A percentile compares a stretch with the other conserved stretches of the same genome.
Evolutionary conservation across 1,139 yeast genomes (phyloP).

Genomic region (Spencermartinsiella ligniputridi): DNA sequence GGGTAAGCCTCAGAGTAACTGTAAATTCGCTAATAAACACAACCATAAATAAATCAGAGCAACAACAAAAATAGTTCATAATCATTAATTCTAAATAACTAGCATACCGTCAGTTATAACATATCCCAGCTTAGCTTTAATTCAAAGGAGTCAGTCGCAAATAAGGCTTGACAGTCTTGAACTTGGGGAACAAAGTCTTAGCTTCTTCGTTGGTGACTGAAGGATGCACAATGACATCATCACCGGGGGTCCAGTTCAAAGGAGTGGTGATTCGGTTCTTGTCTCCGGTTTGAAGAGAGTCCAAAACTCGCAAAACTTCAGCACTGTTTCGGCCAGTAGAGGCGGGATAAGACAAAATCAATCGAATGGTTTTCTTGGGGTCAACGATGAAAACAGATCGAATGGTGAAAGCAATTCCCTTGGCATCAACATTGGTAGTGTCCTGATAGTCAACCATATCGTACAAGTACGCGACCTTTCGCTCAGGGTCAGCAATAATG

Average conservation of each 20-base stretch:
- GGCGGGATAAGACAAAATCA: slow-evolving; percentile 75
- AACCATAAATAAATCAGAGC: too few species aligned
- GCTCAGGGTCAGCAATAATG: slow-evolving; percentile 69
- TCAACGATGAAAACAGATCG: slow-evolving; percentile 82
- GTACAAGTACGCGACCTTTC: slow-evolving; percentile 62
- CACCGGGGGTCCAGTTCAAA: slow-evolving; percentile 82
- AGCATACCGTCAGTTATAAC: too few species aligned
- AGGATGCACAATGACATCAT: slow-evolving; percentile 81
- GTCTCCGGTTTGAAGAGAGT: slow-evolving; percentile 75
- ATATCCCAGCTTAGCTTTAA: neutral
- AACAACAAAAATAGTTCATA: too few species aligned
- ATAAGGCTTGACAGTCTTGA: slow-evolving; percentile 75
- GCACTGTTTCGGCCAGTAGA: slow-evolving; percentile 87
- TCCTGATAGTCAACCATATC: slow-evolving; percentile 78
- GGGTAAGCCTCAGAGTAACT: too few species aligned
- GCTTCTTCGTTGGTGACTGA: slow-evolving; percentile 68
- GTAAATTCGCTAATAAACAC: too few species aligned
- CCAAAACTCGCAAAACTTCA: slow-evolving; percentile 76
- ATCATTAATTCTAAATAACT: too few species aligned
- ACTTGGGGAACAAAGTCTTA: slow-evolving; percentile 65
- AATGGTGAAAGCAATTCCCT: slow-evolving; percentile 63
- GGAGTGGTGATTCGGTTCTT: slow-evolving; percentile 72
- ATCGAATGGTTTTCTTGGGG: slow-evolving; percentile 68
- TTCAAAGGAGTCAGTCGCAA: slow-evolving; percentile 52
- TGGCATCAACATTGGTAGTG: slow-evolving; percentile 53